Evolutionary conservation across 495 filamentous ascomycete species (phyloP).

Genomic region (Hyaloscypha bicolor): DNA sequence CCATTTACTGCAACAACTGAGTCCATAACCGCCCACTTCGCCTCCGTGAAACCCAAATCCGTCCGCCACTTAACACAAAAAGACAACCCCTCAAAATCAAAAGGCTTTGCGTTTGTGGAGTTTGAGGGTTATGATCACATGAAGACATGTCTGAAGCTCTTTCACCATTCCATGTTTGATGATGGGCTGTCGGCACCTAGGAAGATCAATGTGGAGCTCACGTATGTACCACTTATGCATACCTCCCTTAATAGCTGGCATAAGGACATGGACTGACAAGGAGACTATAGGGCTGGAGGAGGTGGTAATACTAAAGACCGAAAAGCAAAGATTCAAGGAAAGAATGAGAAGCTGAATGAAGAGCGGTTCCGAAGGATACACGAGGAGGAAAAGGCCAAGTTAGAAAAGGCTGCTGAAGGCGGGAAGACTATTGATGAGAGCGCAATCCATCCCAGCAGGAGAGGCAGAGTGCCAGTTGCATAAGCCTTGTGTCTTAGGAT

Average conservation of each 20-base stretch:
- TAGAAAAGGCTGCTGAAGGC: slow-evolving; percentile 33
- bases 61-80: slow-evolving; percentile 78
- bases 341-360: slow-evolving; percentile 87
- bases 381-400: slow-evolving; percentile 52
- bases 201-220: slow-evolving; percentile 92
- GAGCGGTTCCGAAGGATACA: slow-evolving; percentile 61
- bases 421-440: slow-evolving; percentile 37
- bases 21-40: slow-evolving; percentile 73
- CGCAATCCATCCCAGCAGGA: slow-evolving; percentile 61
- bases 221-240: slow-evolving; percentile 56
- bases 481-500: background rate
- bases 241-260: background rate
- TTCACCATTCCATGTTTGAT: slow-evolving; percentile 84
- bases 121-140: slow-evolving; percentile 88
- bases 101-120: slow-evolving; percentile 91
- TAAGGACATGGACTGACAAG: slow-evolving; percentile 6
- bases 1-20: slow-evolving; percentile 77
- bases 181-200: slow-evolving; percentile 60
- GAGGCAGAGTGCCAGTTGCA: slow-evolving; percentile 43
- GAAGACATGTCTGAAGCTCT: slow-evolving; percentile 87
- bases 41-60: slow-evolving; percentile 67
- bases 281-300: slow-evolving; percentile 63
- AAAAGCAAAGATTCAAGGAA: slow-evolving; percentile 73
- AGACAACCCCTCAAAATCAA: slow-evolving; percentile 66
- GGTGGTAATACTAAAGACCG: slow-evolving; percentile 76